These are phyloP conservation scores for Solanum pennellii DNA, from an alignment of 257 asterid genomes.

Conservation along the genomic window DNA sequence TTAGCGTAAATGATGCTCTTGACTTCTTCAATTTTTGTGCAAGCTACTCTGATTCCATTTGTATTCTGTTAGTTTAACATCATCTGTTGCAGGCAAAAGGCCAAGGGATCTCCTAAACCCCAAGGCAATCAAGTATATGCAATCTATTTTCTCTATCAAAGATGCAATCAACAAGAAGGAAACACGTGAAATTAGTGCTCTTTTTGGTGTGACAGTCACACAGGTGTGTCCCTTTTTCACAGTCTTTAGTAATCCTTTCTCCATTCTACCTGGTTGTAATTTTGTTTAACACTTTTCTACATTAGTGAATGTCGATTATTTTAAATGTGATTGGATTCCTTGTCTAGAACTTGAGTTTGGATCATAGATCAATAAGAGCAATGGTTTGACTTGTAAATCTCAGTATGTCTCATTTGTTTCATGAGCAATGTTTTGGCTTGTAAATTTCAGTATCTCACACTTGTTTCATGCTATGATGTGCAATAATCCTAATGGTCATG, in stretches of 20 bases:
- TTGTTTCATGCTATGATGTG: not conserved
- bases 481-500: not conserved
- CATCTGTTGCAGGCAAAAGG: slow-evolving; percentile 61
- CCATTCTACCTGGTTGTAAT: not conserved
- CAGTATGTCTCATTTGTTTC: not conserved
- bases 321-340: not conserved
- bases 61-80: not conserved
- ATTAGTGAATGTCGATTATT: not conserved
- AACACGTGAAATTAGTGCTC: slow-evolving; percentile 85
- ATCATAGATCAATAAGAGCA: not conserved
- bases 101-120: slow-evolving; percentile 95
- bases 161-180: slow-evolving; percentile 87
- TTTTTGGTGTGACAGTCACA: slow-evolving; percentile 84
- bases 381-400: not conserved
- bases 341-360: not conserved
- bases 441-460: not conserved
- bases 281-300: not conserved
- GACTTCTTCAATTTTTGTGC: not conserved
- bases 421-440: not conserved
- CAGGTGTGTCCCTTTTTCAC: slow-evolving; percentile 38
- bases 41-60: not conserved
- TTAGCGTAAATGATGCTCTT: not conserved
- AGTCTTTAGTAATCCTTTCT: not conserved
- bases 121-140: slow-evolving; percentile 93
- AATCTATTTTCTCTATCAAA: slow-evolving; percentile 65